Base-by-base conservation (phyloP, 495 filamentous ascomycete genomes). In the Hypoxylon intermedium region DNA sequence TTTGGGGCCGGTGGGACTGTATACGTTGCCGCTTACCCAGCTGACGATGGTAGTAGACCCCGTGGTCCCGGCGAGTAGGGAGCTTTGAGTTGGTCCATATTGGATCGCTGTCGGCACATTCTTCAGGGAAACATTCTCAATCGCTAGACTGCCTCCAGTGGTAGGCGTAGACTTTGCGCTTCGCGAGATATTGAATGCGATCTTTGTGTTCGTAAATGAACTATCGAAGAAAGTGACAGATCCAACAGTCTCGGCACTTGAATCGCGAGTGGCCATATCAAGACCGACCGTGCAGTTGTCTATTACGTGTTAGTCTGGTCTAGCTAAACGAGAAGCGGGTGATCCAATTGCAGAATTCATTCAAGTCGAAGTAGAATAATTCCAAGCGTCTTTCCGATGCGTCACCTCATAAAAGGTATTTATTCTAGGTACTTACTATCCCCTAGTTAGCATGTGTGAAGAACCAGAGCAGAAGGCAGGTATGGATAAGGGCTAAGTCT, bases 191-290 rank as follows among this genome's bases (percentile, higher is more conserved):
- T 72, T 68, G 53, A 78, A 72, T 57, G 80, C 74, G 61, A 81
- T 67, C 5, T 82, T 81, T 1, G 87, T 91, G 71, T 89, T 85
- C 42, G 74, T 85, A 65, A 96, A 85, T 1, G 74, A 84, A 72
- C 85, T 90, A 75, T 97, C 93, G 15, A 92, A 80, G 58, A 97
- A 77, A 43, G 89, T 74, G 26, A 92, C 82, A 0, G 89, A 90
- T 45, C 89, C 89, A 28, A 91, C 89, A 12, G 79, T 81, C 70
- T 88, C 85, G 26, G 19, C 38, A 13, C 48, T 54, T 1, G 34
- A 38, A 46, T 58, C 53, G 18, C 41, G 49, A 9, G 58, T 54
- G 1, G 83, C 78, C 71, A 91, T 90, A 60, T 89, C 81, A 30
- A 91, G 78, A 46, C 87, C 89, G 11, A 84, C 77, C 6, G 72